Evolutionary conservation across 345 rosid species (phyloP), one percentile per base, ranked within the genome.

Genomic region (Heritiera fomes): DNA sequence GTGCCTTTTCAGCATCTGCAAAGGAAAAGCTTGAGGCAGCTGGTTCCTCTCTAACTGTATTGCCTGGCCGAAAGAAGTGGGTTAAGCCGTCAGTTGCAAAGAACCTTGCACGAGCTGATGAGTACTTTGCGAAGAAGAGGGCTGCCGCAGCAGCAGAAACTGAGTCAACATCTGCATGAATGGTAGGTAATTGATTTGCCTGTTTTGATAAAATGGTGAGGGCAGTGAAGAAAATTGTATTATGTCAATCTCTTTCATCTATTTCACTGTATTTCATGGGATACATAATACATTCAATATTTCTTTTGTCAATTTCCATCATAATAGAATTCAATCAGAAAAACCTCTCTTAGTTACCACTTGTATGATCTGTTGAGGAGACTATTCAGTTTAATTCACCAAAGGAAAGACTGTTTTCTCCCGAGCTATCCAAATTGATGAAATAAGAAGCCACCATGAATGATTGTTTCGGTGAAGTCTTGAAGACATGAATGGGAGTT

Each of bases 51-150:
- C 83, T 92, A 58, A 87, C 91, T 1, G 87, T 93, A 58, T 80
- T 95, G 77, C 95, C 97, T 3, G 98, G 98, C 73, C 88, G 94
- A 46, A 95, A 91, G 93, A 95, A 92, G 84, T 93, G 98, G 98
- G 89, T 95, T 6, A 92, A 92, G 80, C 96, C 95, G 61, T 87
- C 98, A 1, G 98, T 93, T 65, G 88, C 89, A 0, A 95, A 92
- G 90, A 92, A 95, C 80, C 86, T 87, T 6, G 94, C 97, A 6
- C 81, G 98, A 68, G 97, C 98, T 8, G 94, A 92, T 14, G 96
- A 90, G 73, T 95, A 92, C 87, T 95, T 92, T 50, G 97, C 98
- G 45, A 91, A 89, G 90, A 93, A 93, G 83, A 88, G 84, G 84
- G 97, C 98, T 46, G 91, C 89, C 0, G 86, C 88, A 18, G 85